Conservation (phyloP, 345 rosid genomes). For the Lepidium didymum region DNA sequence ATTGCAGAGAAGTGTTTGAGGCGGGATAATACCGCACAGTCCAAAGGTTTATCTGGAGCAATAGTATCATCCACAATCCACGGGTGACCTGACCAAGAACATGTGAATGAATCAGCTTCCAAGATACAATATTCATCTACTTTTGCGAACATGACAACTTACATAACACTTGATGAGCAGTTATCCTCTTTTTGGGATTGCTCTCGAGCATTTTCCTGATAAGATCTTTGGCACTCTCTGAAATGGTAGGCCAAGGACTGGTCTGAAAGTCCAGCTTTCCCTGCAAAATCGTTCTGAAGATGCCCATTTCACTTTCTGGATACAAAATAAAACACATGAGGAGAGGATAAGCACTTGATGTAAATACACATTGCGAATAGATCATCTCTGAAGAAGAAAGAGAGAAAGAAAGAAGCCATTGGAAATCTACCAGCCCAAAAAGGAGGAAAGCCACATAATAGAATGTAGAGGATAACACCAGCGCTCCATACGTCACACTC, state of each 20-base stretch:
- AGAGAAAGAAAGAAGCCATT: slow-evolving; percentile 13
- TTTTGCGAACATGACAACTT: slow-evolving; percentile 17
- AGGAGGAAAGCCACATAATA: slow-evolving; percentile 71
- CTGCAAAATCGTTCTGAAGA: slow-evolving; percentile 62
- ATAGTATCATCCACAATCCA: slow-evolving; percentile 76
- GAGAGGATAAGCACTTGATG: neutral
- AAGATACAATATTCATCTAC: neutral
- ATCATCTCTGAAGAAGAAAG: neutral
- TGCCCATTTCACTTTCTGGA: slow-evolving; percentile 66
- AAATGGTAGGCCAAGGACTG: slow-evolving; percentile 73
- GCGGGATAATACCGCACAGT: slow-evolving; percentile 67
- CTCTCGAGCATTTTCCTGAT: slow-evolving; percentile 59
- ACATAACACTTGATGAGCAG: slow-evolving; percentile 79
- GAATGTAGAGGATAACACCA: slow-evolving; percentile 67
- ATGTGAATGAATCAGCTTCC: neutral
- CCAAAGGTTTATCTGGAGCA: slow-evolving; percentile 81
- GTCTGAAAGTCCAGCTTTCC: slow-evolving; percentile 58
- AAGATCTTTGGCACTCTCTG: slow-evolving; percentile 74
- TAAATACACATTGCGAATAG: neutral
- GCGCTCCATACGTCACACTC: slow-evolving; percentile 86
- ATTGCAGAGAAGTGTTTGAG: slow-evolving; percentile 70
- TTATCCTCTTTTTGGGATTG: slow-evolving; percentile 51
- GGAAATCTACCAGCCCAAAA: slow-evolving; percentile 63
- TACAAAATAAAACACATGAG: slow-evolving; percentile 3
- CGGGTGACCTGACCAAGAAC: slow-evolving; percentile 50